A percentile compares a stretch with the other conserved stretches of the same genome.
These are phyloP conservation scores for Xylariaceae sp. DNA, from an alignment of 2,329 filamentous ascomycete species.

Conservation along the genomic window DNA sequence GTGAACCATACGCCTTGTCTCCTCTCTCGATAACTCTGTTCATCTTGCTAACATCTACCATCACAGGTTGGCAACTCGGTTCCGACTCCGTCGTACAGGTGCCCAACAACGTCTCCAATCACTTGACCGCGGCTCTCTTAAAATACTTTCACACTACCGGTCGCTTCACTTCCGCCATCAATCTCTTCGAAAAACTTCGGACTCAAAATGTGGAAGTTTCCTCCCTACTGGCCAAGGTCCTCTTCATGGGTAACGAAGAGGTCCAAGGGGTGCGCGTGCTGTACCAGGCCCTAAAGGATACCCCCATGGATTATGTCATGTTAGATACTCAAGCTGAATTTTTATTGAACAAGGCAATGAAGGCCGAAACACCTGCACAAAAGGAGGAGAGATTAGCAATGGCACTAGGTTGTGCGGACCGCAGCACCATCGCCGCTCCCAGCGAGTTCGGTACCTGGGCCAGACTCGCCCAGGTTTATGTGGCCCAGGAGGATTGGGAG, in stretches of 20 bases:
- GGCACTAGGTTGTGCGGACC: conserved; percentile 88
- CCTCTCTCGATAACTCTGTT: neutral
- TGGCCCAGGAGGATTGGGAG: conserved; percentile 93
- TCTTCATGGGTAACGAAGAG: conserved; percentile 94
- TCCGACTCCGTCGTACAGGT: conserved; percentile 97
- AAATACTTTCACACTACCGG: conserved; percentile 96
- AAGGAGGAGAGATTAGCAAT: conserved; percentile 71
- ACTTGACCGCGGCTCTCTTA: conserved; percentile 87
- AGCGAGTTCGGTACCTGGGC: conserved; percentile 99
- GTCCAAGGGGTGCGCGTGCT: conserved; percentile 89
- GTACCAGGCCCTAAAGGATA: conserved; percentile 81
- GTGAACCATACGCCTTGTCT: too few relatives aligned
- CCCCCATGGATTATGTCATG: conserved; percentile 97
- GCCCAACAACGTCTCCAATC: conserved; percentile 93
- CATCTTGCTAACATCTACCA: conserved; percentile 5
- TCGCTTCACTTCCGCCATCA: conserved; percentile 90
- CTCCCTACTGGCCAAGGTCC: conserved; percentile 82
- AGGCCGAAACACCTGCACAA: conserved; percentile 48
- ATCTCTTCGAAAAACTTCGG: conserved; percentile 93
- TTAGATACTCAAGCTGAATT: conserved; percentile 93
- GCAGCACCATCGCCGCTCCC: conserved; percentile 89
- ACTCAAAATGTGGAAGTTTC: conserved; percentile 90
- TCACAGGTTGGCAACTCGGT: conserved; percentile 82
- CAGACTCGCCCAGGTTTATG: conserved; percentile 86
- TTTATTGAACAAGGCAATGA: conserved; percentile 74